These are phyloP conservation scores for Stentor roeselii DNA, from an alignment of 73 alveolate genomes.

Conservation along the genomic window DNA sequence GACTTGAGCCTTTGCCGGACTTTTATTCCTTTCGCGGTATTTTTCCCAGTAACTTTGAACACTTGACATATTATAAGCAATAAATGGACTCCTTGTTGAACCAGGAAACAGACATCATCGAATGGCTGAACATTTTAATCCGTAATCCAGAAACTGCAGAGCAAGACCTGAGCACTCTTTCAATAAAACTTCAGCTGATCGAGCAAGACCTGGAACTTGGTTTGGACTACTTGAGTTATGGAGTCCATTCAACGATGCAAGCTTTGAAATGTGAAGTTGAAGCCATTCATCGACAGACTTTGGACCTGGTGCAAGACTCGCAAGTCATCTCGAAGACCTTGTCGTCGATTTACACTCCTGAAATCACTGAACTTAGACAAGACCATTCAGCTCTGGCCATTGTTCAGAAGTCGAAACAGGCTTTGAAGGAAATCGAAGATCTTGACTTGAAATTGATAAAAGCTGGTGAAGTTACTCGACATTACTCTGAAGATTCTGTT, in stretches of 20 bases:
- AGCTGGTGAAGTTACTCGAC: background rate
- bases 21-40: slow-evolving; percentile 24
- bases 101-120: background rate
- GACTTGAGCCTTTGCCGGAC: background rate
- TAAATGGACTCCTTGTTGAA: background rate
- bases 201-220: background rate
- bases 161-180: background rate
- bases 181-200: background rate
- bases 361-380: background rate
- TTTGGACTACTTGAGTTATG: background rate
- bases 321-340: background rate
- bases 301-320: background rate
- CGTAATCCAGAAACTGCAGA: background rate
- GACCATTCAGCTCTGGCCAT: background rate
- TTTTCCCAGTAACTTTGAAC: slow-evolving; percentile 4
- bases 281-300: background rate
- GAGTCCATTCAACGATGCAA: background rate
- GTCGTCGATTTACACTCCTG: background rate
- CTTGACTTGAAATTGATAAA: background rate
- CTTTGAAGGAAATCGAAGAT: background rate
- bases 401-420: too few relatives aligned
- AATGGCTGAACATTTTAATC: background rate
- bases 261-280: background rate
- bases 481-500: background rate
- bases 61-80: slow-evolving; percentile 11